A percentile compares a stretch with the other conserved stretches of the same genome.
phyloP scores from a whole-genome alignment of 2,329 filamentous ascomycete genomes.

The Xylariaceae sp. region DNA sequence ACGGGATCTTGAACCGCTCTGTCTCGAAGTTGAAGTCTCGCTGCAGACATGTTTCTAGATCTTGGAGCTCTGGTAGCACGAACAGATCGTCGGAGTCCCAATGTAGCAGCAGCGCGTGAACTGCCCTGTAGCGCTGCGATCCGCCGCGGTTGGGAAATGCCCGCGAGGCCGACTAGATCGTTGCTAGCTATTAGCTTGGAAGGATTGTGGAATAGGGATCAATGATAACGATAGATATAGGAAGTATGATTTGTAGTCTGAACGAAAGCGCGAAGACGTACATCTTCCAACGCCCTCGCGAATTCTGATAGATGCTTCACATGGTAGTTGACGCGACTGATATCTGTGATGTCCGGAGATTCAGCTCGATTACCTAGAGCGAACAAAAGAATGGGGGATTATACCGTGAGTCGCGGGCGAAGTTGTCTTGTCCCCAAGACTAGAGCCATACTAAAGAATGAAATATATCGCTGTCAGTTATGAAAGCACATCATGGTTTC shows the following conservation, averaged over 20 bases:
- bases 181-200: not conserved
- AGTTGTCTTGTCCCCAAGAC: constrained; percentile 35
- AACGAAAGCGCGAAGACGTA: constrained; percentile 30
- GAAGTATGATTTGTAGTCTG: not conserved
- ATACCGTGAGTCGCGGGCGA: constrained; percentile 52
- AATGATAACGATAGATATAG: not conserved
- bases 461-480: constrained; percentile 31
- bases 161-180: constrained; percentile 46
- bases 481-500: constrained; percentile 20
- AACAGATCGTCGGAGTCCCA: constrained; percentile 58
- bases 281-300: constrained; percentile 51
- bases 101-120: constrained; percentile 52
- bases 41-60: constrained; percentile 51
- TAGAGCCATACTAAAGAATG: constrained; percentile 42
- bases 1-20: constrained; percentile 55
- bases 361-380: too few relatives aligned
- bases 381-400: too few relatives aligned
- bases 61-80: constrained; percentile 54
- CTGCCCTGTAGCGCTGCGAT: constrained; percentile 53
- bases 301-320: constrained; percentile 54
- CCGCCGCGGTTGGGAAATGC: constrained; percentile 55
- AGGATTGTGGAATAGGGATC: not conserved
- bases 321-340: constrained; percentile 53
- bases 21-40: constrained; percentile 55
- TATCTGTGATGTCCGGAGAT: too few relatives aligned